phyloP scores from a whole-genome alignment of 306 rosid genomes.

The Pyrus betulifolia region DNA sequence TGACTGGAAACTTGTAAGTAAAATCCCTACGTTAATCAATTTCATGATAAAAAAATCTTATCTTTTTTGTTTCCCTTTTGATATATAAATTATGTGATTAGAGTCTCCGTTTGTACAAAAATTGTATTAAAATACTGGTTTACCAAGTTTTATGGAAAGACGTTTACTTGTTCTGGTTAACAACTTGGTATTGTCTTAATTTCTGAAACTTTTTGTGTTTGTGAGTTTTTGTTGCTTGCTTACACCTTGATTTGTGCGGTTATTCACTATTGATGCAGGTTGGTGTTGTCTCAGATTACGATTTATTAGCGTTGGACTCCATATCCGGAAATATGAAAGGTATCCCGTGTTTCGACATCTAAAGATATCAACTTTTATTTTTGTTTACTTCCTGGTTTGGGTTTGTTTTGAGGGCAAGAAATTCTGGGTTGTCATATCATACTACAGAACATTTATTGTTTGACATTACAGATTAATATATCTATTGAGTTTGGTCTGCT shows the following conservation, averaged over 20 bases:
- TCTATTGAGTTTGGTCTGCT: not conserved
- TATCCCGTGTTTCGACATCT: not conserved
- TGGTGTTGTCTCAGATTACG: constrained; percentile 96
- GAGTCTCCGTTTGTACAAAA: not conserved
- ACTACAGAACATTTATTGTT: not conserved
- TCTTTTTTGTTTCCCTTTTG: not conserved
- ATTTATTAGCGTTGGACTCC: constrained; percentile 85
- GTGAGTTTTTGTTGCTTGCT: constrained; percentile 13
- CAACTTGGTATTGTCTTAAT: not conserved
- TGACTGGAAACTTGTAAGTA: constrained; percentile 89
- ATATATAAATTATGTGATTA: not conserved
- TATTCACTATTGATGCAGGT: constrained; percentile 43
- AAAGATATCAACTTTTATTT: not conserved
- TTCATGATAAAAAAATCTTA: not conserved
- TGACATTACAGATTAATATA: not conserved
- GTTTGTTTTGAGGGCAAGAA: not conserved
- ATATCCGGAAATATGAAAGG: constrained; percentile 61
- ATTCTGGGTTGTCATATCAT: not conserved
- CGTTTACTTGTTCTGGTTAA: not conserved
- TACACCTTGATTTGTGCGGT: constrained; percentile 6
- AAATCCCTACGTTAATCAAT: not conserved
- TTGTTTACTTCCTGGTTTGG: not conserved
- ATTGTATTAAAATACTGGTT: not conserved
- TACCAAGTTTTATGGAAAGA: not conserved
- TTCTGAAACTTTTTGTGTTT: not conserved